These are phyloP conservation scores for Peronospora farinosa DNA, from an alignment of 352 stramenopile genomes.

Conservation along the genomic window DNA sequence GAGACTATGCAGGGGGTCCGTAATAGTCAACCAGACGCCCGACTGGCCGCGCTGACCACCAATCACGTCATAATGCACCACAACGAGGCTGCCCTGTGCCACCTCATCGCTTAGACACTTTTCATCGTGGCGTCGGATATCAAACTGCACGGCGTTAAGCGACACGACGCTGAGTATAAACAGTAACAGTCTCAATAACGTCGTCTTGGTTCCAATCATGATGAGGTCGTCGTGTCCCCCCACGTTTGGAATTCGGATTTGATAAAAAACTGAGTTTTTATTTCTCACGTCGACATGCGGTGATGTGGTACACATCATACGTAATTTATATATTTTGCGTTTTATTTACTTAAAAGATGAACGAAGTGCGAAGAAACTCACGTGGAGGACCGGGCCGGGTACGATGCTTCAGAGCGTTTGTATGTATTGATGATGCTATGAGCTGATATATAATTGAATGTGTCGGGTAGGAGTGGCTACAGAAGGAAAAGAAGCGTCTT, in stretches of 20 bases:
- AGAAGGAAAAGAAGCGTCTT: conserved; percentile 57
- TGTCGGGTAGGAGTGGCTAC: conserved; percentile 48
- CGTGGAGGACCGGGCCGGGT: conserved; percentile 26
- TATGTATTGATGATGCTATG: not conserved
- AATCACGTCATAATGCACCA: conserved; percentile 81
- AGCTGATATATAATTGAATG: conserved; percentile 7
- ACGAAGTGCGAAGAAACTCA: conserved; percentile 23
- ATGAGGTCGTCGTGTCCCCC: too few relatives aligned
- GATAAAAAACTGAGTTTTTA: too few relatives aligned
- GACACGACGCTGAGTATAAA: conserved; percentile 20
- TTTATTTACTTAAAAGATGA: conserved; percentile 9
- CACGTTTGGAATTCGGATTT: too few relatives aligned
- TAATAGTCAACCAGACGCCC: conserved; percentile 64
- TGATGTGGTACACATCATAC: too few relatives aligned
- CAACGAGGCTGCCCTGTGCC: conserved; percentile 64
- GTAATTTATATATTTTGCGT: too few relatives aligned
- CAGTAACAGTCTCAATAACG: conserved; percentile 32
- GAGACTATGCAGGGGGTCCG: conserved; percentile 66
- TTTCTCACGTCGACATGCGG: too few relatives aligned
- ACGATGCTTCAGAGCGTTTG: not conserved
- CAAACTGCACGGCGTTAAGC: conserved; percentile 65
- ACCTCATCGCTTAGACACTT: conserved; percentile 86
- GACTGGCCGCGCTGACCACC: conserved; percentile 57
- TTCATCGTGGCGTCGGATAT: conserved; percentile 54
- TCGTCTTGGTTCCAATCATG: conserved; percentile 13